A percentile compares a stretch with the other conserved stretches of the same genome.
These are phyloP conservation scores for Polychytrium aggregatum DNA, from an alignment of 192 early-diverging fungal species.

Conservation along the genomic window DNA sequence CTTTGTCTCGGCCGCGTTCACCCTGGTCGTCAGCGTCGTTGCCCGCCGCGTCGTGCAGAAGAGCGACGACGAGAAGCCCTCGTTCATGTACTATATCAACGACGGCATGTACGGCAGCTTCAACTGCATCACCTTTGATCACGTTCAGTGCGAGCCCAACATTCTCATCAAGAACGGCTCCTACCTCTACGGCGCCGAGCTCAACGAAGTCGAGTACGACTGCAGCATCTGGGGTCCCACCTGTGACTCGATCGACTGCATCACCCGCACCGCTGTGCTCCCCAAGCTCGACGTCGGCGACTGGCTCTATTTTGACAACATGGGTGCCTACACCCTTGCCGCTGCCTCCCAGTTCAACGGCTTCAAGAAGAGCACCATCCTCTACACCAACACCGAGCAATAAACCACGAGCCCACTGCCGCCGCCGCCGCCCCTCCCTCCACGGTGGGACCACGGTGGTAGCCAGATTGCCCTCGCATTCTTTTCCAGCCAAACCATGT, in stretches of 20 bases:
- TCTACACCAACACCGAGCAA: slow-evolving; percentile 89
- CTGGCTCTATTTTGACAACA: slow-evolving; percentile 89
- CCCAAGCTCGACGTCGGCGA: slow-evolving; percentile 86
- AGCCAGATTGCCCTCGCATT: no score
- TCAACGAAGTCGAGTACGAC: slow-evolving; percentile 26
- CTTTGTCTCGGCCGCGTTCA: slow-evolving; percentile 88
- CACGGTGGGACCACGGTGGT: no score
- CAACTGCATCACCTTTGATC: slow-evolving; percentile 98
- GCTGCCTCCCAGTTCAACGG: slow-evolving; percentile 57
- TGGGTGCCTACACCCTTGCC: slow-evolving; percentile 95
- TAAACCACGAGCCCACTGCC: no score
- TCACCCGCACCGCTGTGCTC: slow-evolving; percentile 51
- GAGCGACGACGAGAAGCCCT: slow-evolving; percentile 29
- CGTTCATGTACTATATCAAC: slow-evolving; percentile 88
- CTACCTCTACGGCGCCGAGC: slow-evolving; percentile 16
- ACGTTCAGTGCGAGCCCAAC: slow-evolving; percentile 61
- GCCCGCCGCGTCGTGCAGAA: slow-evolving; percentile 70
- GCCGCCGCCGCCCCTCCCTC: no score
- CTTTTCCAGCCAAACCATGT: no score
- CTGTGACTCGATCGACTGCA: slow-evolving; percentile 97
- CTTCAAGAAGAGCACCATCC: slow-evolving; percentile 69
- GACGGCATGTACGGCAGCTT: slow-evolving; percentile 97
- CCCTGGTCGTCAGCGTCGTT: slow-evolving; percentile 85
- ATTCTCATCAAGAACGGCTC: slow-evolving; percentile 44
- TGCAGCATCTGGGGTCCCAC: slow-evolving; percentile 95